Evolutionary conservation across 2,329 filamentous ascomycete species (phyloP).

Genomic region (Phialemoniopsis sp.): DNA sequence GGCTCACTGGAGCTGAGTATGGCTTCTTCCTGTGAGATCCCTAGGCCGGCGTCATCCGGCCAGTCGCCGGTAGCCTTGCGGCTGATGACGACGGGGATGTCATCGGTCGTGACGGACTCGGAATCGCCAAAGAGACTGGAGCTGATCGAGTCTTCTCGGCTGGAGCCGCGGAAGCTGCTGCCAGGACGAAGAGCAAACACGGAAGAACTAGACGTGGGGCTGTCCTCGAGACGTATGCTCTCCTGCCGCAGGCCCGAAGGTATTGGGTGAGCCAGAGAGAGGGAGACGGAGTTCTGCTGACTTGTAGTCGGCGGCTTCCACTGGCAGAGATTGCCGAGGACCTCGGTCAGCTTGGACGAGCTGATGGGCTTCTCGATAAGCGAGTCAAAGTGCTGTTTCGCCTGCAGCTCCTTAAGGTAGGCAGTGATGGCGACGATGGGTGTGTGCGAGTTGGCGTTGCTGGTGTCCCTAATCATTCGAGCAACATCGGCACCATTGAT

Average conservation of each 20-base stretch:
- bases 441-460: conserved; percentile 90
- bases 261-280: conserved; percentile 52
- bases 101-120: conserved; percentile 74
- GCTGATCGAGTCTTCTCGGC: conserved; percentile 82
- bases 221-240: conserved; percentile 66
- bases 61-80: conserved; percentile 73
- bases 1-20: conserved; percentile 24
- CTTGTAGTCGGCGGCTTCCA: conserved; percentile 75
- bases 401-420: conserved; percentile 94
- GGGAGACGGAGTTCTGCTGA: conserved; percentile 32
- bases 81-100: conserved; percentile 71
- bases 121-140: conserved; percentile 86
- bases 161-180: conserved; percentile 74
- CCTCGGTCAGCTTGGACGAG: conserved; percentile 83
- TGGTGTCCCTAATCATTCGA: conserved; percentile 95
- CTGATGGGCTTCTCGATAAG: conserved; percentile 97
- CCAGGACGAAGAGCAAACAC: conserved; percentile 65
- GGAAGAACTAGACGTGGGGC: conserved; percentile 76
- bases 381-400: conserved; percentile 92
- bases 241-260: conserved; percentile 64
- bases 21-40: conserved; percentile 65
- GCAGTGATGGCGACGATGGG: conserved; percentile 96
- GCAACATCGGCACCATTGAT: conserved; percentile 95
- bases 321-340: conserved; percentile 81
- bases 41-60: conserved; percentile 68